These are phyloP conservation scores for Suillus clintonianus DNA, from an alignment of 768 basidiomycete species.

Conservation along the genomic window DNA sequence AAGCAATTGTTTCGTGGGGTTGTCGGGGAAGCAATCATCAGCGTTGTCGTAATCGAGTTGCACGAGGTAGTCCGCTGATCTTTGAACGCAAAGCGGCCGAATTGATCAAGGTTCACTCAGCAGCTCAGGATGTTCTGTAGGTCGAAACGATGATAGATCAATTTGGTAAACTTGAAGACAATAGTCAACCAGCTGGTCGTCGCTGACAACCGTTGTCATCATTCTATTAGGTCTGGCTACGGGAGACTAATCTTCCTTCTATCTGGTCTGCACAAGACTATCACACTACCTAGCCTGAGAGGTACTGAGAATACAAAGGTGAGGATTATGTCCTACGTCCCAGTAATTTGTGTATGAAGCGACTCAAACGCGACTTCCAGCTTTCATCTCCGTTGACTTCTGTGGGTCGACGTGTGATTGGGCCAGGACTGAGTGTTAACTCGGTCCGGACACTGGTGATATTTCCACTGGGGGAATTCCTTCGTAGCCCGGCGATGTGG, in stretches of 20 bases:
- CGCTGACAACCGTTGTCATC: too few relatives aligned
- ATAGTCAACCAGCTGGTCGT: neutral
- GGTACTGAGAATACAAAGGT: neutral
- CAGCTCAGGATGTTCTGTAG: neutral
- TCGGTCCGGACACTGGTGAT: neutral
- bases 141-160: neutral
- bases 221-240: too few relatives aligned
- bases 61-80: neutral
- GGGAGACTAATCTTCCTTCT: neutral
- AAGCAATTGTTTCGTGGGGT: neutral
- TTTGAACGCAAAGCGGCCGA: neutral
- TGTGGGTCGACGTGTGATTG: neutral
- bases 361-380: neutral
- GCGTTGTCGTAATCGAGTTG: neutral
- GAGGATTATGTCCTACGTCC: neutral
- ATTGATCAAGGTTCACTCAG: neutral
- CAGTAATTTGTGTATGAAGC: neutral
- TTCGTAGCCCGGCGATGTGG: neutral
- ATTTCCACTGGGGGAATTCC: neutral
- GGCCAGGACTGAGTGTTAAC: neutral
- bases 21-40: neutral
- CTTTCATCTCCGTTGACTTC: neutral
- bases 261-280: neutral
- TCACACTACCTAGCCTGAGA: neutral
- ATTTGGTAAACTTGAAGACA: neutral